These are phyloP conservation scores for Vigna nakashimae DNA, from an alignment of 306 rosid species.

Conservation along the genomic window DNA sequence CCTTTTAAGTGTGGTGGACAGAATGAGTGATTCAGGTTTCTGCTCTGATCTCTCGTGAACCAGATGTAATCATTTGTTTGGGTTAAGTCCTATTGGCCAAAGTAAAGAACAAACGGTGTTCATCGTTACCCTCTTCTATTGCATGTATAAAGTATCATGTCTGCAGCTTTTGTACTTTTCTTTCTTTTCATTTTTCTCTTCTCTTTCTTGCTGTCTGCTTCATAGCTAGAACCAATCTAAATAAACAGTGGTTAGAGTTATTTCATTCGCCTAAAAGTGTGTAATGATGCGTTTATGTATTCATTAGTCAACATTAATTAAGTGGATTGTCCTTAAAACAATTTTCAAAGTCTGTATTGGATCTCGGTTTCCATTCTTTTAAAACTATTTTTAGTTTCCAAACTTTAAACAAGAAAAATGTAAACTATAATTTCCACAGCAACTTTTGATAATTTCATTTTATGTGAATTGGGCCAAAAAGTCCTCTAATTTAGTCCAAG, in stretches of 20 bases:
- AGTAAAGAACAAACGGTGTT: neutral
- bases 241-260: neutral
- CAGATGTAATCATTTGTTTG: neutral
- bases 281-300: neutral
- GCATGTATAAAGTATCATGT: neutral
- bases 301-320: neutral
- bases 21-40: conserved; percentile 13
- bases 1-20: conserved; percentile 21
- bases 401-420: too few relatives aligned
- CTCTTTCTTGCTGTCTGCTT: neutral
- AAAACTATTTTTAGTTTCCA: too few relatives aligned
- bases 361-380: too few relatives aligned
- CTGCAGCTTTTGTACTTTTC: neutral
- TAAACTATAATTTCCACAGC: neutral
- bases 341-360: too few relatives aligned
- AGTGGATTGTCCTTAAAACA: too few relatives aligned
- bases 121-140: neutral
- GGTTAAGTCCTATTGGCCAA: neutral
- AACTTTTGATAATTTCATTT: neutral
- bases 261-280: neutral
- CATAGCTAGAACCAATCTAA: neutral
- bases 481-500: neutral
- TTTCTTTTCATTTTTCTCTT: neutral
- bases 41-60: neutral
- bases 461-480: neutral